Base-by-base conservation (phyloP, 371 early-diverging fungal genomes). In the Apophysomyces trapeziformis region DNA sequence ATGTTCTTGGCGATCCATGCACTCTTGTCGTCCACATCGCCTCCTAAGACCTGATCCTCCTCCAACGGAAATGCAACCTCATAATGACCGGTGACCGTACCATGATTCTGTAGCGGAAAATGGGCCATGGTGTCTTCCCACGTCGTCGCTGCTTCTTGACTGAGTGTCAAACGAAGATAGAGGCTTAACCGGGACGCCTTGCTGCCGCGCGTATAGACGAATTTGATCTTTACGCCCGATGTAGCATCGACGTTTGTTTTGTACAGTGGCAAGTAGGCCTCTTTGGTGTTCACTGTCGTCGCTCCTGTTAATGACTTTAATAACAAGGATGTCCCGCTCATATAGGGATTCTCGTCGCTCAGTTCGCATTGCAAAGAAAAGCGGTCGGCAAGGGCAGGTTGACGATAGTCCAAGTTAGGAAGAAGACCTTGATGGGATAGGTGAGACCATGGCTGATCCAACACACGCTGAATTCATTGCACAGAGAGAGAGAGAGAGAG, bases 341-440 rank as follows among this genome's bases (percentile, higher is more conserved):
- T 63, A 57, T 76, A 81, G 1, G 81, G 74, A 8, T 68, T 68
- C 12, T 73, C 67, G 2, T 73, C 73, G 3, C 70, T 65, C 45
- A 77, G 18, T 16, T 63, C 36, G 67, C 69, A 76, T 14, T 21
- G 54, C 7, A 38, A 36, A 13, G 13, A 14, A 18, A n/a, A 18
- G 11, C 35, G 38, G 41, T 5, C 38, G 3, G 8, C 36, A 18
- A 18, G 39, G 3, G 14, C 50, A 11, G 18, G 32, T n/a, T 37
- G 32, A 57, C 47, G 65, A 56, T 77, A 76, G 13, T 71, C 61
- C 60, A 83, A 64, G 13, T 72, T 74, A 3, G 87, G 87, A 5
- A 79, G 61, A 50, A 86, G 74, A 3, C 79, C 72, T 66, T 88
- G 87, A 57, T 85, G 86, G 3, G 87, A 84, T 26, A 86, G 65